A percentile compares a stretch with the other conserved stretches of the same genome.
phyloP scores from a whole-genome alignment of 768 basidiomycete species.

The Wakefieldia striispora region DNA sequence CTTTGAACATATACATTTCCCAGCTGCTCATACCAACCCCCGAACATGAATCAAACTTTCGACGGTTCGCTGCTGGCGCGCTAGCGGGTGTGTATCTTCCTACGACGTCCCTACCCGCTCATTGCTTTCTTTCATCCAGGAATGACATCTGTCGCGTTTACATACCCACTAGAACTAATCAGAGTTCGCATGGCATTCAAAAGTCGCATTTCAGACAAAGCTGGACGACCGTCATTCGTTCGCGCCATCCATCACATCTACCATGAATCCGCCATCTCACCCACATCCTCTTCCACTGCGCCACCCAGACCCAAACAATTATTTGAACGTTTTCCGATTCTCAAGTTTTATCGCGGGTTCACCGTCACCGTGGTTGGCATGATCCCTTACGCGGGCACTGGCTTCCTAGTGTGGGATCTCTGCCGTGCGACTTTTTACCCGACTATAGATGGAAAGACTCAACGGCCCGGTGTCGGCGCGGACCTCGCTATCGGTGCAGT shows the following conservation, averaged over 20 bases:
- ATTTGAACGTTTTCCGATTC: conserved; percentile 65
- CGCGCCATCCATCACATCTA: conserved; percentile 66
- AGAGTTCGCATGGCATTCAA: conserved; percentile 92
- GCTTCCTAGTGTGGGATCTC: conserved; percentile 90
- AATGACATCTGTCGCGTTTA: conserved; percentile 82
- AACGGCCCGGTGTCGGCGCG: conserved; percentile 43
- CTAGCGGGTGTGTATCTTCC: conserved; percentile 62
- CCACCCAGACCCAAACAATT: conserved; percentile 23
- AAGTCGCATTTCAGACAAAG: conserved; percentile 21
- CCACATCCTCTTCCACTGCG: conserved; percentile 16
- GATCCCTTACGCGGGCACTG: conserved; percentile 93
- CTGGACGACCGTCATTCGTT: conserved; percentile 48
- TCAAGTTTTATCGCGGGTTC: conserved; percentile 98
- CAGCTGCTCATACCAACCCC: conserved; percentile 86
- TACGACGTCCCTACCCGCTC: background rate
- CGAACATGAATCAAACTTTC: conserved; percentile 70
- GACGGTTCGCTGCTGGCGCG: conserved; percentile 85
- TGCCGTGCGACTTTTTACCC: conserved; percentile 61
- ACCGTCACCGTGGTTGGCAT: conserved; percentile 89
- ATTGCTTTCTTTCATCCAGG: conserved; percentile 41
- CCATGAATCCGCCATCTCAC: conserved; percentile 49
- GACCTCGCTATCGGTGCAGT: conserved; percentile 84
- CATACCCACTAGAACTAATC: conserved; percentile 94
- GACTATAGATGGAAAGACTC: conserved; percentile 38
- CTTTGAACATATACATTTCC: background rate